Percentiles rank a stretch among this genome's conserved stretches.
phyloP scores from a whole-genome alignment of 75 land plant genomes.

The Azolla pinnata region DNA sequence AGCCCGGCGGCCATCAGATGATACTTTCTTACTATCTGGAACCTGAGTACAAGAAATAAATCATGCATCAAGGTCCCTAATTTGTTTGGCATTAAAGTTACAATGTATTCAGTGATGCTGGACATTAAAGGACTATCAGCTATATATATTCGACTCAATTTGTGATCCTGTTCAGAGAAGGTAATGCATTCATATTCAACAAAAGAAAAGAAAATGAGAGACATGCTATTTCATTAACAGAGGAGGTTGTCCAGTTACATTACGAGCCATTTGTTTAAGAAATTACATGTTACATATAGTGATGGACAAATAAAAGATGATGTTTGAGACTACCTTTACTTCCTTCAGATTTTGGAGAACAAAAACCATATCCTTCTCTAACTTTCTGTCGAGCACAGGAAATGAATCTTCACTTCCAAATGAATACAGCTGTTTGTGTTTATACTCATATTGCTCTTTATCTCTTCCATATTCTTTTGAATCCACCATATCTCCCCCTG shows the following conservation, averaged over 20 bases:
- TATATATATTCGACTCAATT: no score
- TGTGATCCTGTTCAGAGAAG: no score
- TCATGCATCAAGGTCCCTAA: no score
- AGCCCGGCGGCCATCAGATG: background rate
- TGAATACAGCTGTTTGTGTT: background rate
- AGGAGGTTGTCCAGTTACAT: background rate
- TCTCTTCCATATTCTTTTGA: constrained; percentile 4
- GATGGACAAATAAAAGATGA: background rate
- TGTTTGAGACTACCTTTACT: background rate
- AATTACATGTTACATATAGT: no score
- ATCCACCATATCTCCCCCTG: no score
- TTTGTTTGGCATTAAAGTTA: no score
- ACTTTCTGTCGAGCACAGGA: no score
- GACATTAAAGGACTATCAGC: no score
- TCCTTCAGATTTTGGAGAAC: constrained; percentile 3
- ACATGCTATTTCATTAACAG: background rate
- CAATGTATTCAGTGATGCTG: no score
- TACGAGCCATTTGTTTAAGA: no score
- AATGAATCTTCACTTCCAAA: background rate
- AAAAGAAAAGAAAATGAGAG: background rate
- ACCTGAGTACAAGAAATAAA: background rate
- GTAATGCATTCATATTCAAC: no score
- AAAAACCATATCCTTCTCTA: constrained; percentile 1
- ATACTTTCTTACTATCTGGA: background rate
- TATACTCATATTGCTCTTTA: background rate